Percentiles rank a stretch among this genome's conserved stretches.
Conservation (phyloP, 2,329 filamentous ascomycete species). For the Diaporthe sp. region DNA sequence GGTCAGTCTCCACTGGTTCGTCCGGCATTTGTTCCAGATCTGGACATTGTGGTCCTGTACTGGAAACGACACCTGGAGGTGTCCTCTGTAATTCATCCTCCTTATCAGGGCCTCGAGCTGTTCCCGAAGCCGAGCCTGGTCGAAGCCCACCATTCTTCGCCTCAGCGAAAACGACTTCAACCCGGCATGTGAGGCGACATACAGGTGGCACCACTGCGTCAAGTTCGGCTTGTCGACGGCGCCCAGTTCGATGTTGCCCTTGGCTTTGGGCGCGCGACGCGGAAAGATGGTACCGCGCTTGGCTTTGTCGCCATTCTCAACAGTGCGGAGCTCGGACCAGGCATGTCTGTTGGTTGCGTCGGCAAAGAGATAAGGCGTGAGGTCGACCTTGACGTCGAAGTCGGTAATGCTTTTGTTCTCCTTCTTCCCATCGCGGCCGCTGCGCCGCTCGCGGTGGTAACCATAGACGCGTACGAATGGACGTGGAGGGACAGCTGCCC, state of each 20-base stretch:
- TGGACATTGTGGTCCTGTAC: conserved; percentile 66
- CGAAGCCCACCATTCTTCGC: conserved; percentile 68
- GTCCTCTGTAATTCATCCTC: conserved; percentile 75
- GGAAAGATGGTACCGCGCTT: conserved; percentile 72
- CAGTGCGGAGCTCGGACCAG: conserved; percentile 59
- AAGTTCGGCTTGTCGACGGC: conserved; percentile 50
- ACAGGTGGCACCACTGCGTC: conserved; percentile 75
- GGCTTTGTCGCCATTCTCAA: conserved; percentile 68
- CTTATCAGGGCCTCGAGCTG: conserved; percentile 68
- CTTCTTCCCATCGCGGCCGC: conserved; percentile 56
- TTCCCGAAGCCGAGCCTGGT: conserved; percentile 62
- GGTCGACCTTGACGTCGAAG: conserved; percentile 68
- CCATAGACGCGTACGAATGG: conserved; percentile 63
- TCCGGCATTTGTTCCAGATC: conserved; percentile 70
- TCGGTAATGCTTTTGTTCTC: conserved; percentile 61
- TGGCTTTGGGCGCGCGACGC: conserved; percentile 58
- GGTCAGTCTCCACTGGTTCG: conserved; percentile 74
- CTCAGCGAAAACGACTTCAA: conserved; percentile 67
- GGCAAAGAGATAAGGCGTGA: conserved; percentile 67
- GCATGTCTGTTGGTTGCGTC: conserved; percentile 52
- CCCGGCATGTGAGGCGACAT: conserved; percentile 65
- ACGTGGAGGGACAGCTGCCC: conserved; percentile 62
- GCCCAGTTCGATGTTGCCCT: conserved; percentile 52
- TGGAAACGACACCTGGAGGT: conserved; percentile 68
- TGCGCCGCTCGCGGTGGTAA: conserved; percentile 57